Conservation (phyloP, 2,329 filamentous ascomycete genomes). For the Diatrype stigma region DNA sequence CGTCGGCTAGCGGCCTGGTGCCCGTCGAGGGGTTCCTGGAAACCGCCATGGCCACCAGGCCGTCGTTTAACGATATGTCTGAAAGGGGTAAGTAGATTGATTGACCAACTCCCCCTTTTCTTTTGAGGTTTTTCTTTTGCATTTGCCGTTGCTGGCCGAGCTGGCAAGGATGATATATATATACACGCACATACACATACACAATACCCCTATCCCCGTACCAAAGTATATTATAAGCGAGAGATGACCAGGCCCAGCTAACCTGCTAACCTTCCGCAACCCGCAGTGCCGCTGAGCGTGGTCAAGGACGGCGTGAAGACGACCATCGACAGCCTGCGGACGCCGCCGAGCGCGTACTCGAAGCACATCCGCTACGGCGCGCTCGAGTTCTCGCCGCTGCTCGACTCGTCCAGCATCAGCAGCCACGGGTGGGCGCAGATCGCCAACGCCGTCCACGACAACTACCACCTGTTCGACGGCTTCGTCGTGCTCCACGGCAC, state of each 20-base stretch:
- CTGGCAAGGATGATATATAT: too few relatives aligned
- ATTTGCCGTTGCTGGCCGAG: too few relatives aligned
- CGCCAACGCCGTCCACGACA: slow-evolving; percentile 71
- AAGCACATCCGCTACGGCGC: slow-evolving; percentile 80
- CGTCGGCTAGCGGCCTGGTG: slow-evolving; percentile 72
- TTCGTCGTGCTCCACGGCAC: slow-evolving; percentile 91
- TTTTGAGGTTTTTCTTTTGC: not conserved
- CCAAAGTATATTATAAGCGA: too few relatives aligned
- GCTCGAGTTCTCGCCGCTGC: slow-evolving; percentile 76
- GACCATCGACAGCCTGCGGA: slow-evolving; percentile 66
- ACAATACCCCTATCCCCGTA: too few relatives aligned
- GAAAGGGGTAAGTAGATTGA: slow-evolving; percentile 36
- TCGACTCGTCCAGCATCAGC: slow-evolving; percentile 88
- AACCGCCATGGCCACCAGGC: slow-evolving; percentile 74
- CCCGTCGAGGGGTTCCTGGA: slow-evolving; percentile 79
- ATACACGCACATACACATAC: too few relatives aligned
- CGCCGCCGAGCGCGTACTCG: slow-evolving; percentile 74
- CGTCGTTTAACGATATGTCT: slow-evolving; percentile 79
- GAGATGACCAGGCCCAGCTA: too few relatives aligned
- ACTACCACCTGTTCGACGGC: slow-evolving; percentile 84
- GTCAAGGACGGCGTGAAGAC: slow-evolving; percentile 45
- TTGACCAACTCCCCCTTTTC: not conserved
- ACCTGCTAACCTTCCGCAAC: too few relatives aligned
- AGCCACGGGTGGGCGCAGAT: slow-evolving; percentile 83
- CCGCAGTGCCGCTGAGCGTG: slow-evolving; percentile 45